Base-by-base conservation (phyloP, 2,329 filamentous ascomycete genomes). In the Colletotrichum godetiae region DNA sequence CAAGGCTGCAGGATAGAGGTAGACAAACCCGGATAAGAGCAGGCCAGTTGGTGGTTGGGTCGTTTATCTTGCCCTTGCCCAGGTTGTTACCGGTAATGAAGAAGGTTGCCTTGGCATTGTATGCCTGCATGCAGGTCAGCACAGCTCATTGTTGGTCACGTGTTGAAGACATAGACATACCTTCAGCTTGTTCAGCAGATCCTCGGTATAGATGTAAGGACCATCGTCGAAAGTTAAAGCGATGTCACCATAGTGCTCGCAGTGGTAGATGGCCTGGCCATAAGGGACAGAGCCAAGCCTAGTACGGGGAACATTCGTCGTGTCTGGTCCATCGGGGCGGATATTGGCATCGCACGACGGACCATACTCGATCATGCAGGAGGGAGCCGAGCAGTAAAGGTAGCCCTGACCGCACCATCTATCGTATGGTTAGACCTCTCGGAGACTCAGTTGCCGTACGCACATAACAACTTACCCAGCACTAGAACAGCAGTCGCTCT, bases 61-160 rank as follows among this genome's bases (percentile, higher is more conserved):
- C 83, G 74, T 91, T 89, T 76, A 91, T 90, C 29, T 77, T 78
- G 5, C 81, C 81, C 77, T 85, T 86, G 67, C 79, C 81, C 4
- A 79, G 75, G 76, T 85, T 85, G 77, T 85, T 83, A 1, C 84
- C 84, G 0, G 82, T 81, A 58, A 86, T 80, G 76, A 93, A 93
- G 79, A 94, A 94, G 2, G 92, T 93, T 1, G 90, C 92, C 75
- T 89, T 91, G 15, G 89, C 91, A 33, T 87, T 83, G 78, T 92
- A 91, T 31, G 82, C 84, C 76, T 80, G 37, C 22, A 49, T 12
- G 29, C 33, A 12, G 15, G 10, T 58, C 13, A 67, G 33, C 22
- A 22, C 15, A 24, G 53, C 27, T 12, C 62, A 11, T 57, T 5
- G 27, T 53, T 13, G 3, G n/a, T 24, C 15, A 60, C 10, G 4